Evolutionary conservation across 2,329 filamentous ascomycete genomes (phyloP), one percentile per base, ranked within the genome.

Genomic region (Alternaria brassicicola): DNA sequence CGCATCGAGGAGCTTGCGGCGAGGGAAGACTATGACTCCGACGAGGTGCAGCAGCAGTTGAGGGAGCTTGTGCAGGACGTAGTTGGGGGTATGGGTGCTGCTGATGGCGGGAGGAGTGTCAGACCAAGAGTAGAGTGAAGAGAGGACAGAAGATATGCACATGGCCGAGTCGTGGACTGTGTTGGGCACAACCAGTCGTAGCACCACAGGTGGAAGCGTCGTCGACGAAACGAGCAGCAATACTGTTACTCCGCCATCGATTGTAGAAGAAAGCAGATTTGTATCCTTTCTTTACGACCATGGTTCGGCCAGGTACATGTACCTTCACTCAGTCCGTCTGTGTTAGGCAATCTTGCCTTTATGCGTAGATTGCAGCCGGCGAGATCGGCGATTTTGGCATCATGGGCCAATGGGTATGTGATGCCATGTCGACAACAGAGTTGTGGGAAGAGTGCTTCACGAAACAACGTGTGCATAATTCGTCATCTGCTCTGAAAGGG

Each of bases 1-100:
- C 85, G 91, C 52, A 98, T 99, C 72, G 93, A 98, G 71, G 90
- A 97, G 77, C 80, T 99, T 59, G 93, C 95, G 2, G 85, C 89
- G 33, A 84, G 92, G 38, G 88, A 90, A 23, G 93, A 98, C 72
- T 96, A 97, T 70, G 83, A 94, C 68, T 89, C 88, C 5, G 88
- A 91, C 52, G 87, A 89, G 59, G 91, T 90, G 4, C 95, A 99
- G 78, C 85, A 84, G 21, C 88, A 93, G 72, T 78, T 99, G 70
- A 85, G 93, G 59, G 84, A 86, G 65, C 80, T 99, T 59, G 88
- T 99, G 6, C 86, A 89, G 64, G 92, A 97, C 69, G 93, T 91
- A 2, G 81, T 99, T 17, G 79, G 84, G 23, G 91, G 88, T 1
- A 84, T 91, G 52, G 85, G 83, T 23, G 76, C 88, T 3, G 84